Evolutionary conservation across 2,329 filamentous ascomycete species (phyloP), one percentile per base, ranked within the genome.

Genomic region (Thelonectria discophora): DNA sequence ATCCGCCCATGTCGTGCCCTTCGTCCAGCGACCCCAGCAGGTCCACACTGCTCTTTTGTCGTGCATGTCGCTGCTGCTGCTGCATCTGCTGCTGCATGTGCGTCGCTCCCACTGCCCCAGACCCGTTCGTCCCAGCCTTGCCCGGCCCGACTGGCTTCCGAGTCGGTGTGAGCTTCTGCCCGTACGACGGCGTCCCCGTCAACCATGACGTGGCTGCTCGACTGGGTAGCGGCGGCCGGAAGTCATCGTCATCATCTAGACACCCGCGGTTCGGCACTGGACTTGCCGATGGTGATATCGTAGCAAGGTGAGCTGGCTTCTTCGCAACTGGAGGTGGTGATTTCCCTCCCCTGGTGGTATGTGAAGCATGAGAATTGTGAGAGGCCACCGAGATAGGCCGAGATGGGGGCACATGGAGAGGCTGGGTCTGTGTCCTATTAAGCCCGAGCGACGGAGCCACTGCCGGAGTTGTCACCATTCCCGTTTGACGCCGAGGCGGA

Each of bases 241-340:
- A 72, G 18, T 70, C 69, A 24, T 47, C 55, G 45, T 30, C 27
- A 8, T 72, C 68, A 21, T 68, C 66, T n/a, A 66, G 55, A n/a
- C 56, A 49, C 21, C 53, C 63, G 32, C 59, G 63, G 20, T 68
- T 68, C 11, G 63, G 47, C 9, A 50, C 60, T n/a, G 72, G 67
- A 49, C 69, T 73, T 24, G 68, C 60, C 17, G 55, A 57, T 1
- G 72, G 73, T 3, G 74, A 73, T 42, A 68, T 67, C 7, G 73
- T 70, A 15, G 77, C 68, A 5, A 88, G 79, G 65, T 87, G 84
- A 2, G 84, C 80, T 1, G 88, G 88, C 69, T 91, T 91, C 73
- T 81, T 85, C 20, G 88, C 88, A 51, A 90, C 80, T 1, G 84
- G 84, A 5, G 85, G 86, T n/a, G 83, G 76, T 10, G 76, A 71